These are phyloP conservation scores for Pseudognaphalium luteoalbum DNA, from an alignment of 129 eudicot genomes.

Conservation along the genomic window DNA sequence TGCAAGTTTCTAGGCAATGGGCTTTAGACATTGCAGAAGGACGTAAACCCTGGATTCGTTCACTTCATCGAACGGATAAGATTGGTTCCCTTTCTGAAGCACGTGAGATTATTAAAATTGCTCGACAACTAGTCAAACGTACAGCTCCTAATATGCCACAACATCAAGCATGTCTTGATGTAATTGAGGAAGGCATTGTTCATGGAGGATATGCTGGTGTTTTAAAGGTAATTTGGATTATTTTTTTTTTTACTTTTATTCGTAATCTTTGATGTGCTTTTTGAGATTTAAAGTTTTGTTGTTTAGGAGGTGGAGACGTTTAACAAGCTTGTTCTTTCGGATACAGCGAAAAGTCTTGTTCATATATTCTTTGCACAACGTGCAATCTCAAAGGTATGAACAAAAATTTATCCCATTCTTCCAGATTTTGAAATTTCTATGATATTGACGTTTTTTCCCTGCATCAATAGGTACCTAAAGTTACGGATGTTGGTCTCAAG, in stretches of 20 bases:
- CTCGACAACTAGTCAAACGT: conserved; percentile 70
- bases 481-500: conserved; percentile 84
- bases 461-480: conserved; percentile 75
- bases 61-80: conserved; percentile 80
- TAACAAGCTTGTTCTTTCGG: conserved; percentile 66
- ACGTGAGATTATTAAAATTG: conserved; percentile 50
- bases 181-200: conserved; percentile 77
- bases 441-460: not conserved
- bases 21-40: conserved; percentile 77
- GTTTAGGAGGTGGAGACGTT: conserved; percentile 69
- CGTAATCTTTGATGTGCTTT: conserved; percentile 3
- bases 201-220: conserved; percentile 86
- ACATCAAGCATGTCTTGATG: conserved; percentile 88
- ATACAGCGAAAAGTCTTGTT: conserved; percentile 81
- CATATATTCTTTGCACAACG: conserved; percentile 93
- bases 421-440: no score
- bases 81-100: conserved; percentile 82
- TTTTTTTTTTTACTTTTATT: not conserved
- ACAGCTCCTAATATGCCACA: conserved; percentile 85
- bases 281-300: not conserved
- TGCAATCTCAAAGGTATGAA: conserved; percentile 79
- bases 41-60: conserved; percentile 82
- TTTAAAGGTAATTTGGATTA: conserved; percentile 53
- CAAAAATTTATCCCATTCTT: not conserved
- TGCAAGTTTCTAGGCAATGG: conserved; percentile 74